Percentiles rank a stretch among this genome's conserved stretches.
Evolutionary conservation across 352 stramenopile species (phyloP).

Genomic region (Pythium brachiatum): DNA sequence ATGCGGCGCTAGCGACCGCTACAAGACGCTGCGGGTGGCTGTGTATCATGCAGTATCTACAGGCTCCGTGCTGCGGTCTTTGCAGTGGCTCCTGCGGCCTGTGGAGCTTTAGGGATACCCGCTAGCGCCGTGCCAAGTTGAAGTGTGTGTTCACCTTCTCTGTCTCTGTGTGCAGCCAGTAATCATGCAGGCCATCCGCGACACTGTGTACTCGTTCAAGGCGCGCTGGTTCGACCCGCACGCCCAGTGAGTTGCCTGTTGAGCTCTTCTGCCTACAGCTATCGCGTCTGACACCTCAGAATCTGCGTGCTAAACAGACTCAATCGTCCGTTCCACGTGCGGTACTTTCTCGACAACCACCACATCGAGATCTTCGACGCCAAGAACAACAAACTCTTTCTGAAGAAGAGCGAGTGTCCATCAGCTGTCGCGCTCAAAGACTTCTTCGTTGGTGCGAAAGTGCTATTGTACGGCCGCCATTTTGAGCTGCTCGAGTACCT

Average conservation of each 20-base stretch:
- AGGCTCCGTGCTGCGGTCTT: not conserved
- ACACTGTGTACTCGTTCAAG: slow-evolving; percentile 83
- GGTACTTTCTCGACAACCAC: slow-evolving; percentile 78
- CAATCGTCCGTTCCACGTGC: slow-evolving; percentile 72
- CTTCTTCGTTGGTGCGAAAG: slow-evolving; percentile 81
- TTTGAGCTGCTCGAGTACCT: slow-evolving; percentile 86
- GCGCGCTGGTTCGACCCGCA: slow-evolving; percentile 77
- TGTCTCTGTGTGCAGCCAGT: not conserved
- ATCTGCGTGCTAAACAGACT: slow-evolving; percentile 42
- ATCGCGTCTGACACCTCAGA: too few relatives aligned
- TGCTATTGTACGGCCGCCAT: slow-evolving; percentile 77
- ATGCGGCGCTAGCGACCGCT: not conserved
- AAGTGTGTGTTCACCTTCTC: not conserved
- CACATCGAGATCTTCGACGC: slow-evolving; percentile 88
- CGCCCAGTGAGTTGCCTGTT: slow-evolving; percentile 43
- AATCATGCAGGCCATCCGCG: slow-evolving; percentile 59
- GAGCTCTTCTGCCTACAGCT: not conserved
- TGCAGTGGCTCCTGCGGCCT: not conserved
- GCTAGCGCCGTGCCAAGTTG: not conserved
- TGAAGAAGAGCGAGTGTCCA: slow-evolving; percentile 89
- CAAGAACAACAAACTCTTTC: slow-evolving; percentile 87
- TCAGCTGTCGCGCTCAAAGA: slow-evolving; percentile 59
- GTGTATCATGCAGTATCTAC: not conserved
- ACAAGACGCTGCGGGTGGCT: too few relatives aligned
- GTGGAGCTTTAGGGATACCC: too few relatives aligned